phyloP scores from a whole-genome alignment of 495 filamentous ascomycete genomes.

The Penicillium cosmopolitanum region DNA sequence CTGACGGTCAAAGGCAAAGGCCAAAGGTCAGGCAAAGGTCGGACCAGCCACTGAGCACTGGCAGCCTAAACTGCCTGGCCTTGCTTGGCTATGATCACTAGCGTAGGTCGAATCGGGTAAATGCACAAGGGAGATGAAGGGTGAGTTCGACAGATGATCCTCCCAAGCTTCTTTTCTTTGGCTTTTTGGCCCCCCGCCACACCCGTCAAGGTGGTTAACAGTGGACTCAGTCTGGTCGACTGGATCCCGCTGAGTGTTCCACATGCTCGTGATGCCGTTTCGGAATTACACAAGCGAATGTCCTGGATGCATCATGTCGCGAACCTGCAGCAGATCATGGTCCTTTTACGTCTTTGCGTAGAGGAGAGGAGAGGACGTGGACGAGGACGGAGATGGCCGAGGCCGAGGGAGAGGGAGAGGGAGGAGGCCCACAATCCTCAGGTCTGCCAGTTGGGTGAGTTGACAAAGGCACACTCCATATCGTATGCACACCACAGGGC shows the following conservation, averaged over 20 bases:
- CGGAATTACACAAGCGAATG: constrained; percentile 13
- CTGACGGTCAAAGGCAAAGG: too few relatives aligned
- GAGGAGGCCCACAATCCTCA: too few relatives aligned
- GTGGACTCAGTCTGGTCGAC: not conserved
- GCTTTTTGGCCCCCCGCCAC: constrained; percentile 13
- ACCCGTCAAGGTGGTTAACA: not conserved
- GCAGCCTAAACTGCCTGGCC: too few relatives aligned
- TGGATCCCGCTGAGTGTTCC: constrained; percentile 10
- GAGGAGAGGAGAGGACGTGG: not conserved
- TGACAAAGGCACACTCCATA: too few relatives aligned
- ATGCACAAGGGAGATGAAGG: constrained; percentile 24
- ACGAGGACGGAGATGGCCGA: not conserved
- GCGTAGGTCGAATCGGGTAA: constrained; percentile 30
- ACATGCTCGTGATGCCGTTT: constrained; percentile 26
- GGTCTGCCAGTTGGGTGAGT: too few relatives aligned
- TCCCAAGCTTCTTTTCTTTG: constrained; percentile 11
- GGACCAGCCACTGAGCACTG: constrained; percentile 1
- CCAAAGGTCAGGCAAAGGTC: too few relatives aligned
- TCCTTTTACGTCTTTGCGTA: not conserved
- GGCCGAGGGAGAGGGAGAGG: not conserved
- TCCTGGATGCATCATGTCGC: constrained; percentile 24
- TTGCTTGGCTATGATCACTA: too few relatives aligned
- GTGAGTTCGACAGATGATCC: constrained; percentile 6
- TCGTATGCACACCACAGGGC: too few relatives aligned
- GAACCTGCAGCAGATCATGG: constrained; percentile 24